phyloP scores from a whole-genome alignment of 805 yeast genomes.

The Isabelozyma rhagii region DNA sequence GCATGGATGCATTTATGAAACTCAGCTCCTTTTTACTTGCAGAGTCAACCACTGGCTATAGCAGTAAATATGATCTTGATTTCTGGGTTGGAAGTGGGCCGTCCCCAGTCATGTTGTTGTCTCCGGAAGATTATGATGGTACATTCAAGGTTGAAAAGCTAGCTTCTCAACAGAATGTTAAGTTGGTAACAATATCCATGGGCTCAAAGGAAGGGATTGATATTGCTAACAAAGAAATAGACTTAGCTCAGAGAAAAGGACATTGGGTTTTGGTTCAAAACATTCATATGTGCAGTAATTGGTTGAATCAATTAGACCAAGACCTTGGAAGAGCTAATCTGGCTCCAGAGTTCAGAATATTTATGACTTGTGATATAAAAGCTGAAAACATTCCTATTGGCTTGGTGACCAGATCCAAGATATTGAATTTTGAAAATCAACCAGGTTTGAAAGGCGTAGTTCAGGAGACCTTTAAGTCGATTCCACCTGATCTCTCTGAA shows the following conservation, averaged over 20 bases:
- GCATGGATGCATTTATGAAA: slow-evolving; percentile 12
- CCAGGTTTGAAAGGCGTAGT: slow-evolving; percentile 56
- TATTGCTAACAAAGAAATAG: slow-evolving; percentile 54
- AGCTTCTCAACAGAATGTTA: slow-evolving; percentile 27
- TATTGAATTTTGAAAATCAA: slow-evolving; percentile 59
- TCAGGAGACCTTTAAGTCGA: slow-evolving; percentile 29
- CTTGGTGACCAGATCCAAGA: slow-evolving; percentile 51
- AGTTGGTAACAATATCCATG: slow-evolving; percentile 54
- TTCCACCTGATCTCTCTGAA: slow-evolving; percentile 10
- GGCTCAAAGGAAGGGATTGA: slow-evolving; percentile 69
- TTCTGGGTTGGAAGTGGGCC: slow-evolving; percentile 22
- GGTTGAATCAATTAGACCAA: slow-evolving; percentile 58
- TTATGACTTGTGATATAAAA: slow-evolving; percentile 59
- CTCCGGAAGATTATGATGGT: slow-evolving; percentile 67
- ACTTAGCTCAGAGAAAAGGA: slow-evolving; percentile 44
- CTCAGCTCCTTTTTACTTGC: slow-evolving; percentile 21
- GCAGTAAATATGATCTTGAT: slow-evolving; percentile 28
- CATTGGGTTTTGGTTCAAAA: slow-evolving; percentile 80
- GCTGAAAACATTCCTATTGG: slow-evolving; percentile 49
- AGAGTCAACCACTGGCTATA: slow-evolving; percentile 22
- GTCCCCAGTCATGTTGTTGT: slow-evolving; percentile 50
- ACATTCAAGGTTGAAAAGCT: slow-evolving; percentile 47
- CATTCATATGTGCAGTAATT: slow-evolving; percentile 64
- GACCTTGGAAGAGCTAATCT: slow-evolving; percentile 27
- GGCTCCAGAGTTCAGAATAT: slow-evolving; percentile 46